These are phyloP conservation scores for Takakia lepidozioides DNA, from an alignment of 225 moss, liverwort and hornwort genomes.

Conservation along the genomic window DNA sequence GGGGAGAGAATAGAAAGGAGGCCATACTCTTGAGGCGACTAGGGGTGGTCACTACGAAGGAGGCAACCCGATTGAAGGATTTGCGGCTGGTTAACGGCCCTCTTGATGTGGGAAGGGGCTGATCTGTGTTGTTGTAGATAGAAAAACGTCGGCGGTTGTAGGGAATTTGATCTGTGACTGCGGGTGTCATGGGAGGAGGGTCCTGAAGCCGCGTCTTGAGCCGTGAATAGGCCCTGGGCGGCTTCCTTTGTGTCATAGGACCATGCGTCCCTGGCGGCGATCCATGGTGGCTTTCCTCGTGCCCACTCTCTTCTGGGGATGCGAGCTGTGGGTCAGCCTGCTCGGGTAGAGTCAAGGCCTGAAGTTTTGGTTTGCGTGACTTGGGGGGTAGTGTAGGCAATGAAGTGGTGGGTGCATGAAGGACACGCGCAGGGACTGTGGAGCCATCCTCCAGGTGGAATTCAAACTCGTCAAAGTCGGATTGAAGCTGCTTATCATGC, in stretches of 20 bases:
- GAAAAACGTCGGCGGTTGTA: conserved; percentile 32
- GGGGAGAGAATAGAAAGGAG: conserved; percentile 36
- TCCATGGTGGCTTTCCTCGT: conserved; percentile 9
- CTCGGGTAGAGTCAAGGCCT: conserved; percentile 39
- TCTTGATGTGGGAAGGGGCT: conserved; percentile 23
- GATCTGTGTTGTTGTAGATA: conserved; percentile 21
- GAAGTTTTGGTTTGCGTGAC: conserved; percentile 38
- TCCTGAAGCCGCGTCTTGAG: conserved; percentile 89
- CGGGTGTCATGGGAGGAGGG: conserved; percentile 81
- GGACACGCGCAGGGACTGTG: no score
- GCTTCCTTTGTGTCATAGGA: conserved; percentile 40
- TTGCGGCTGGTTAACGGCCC: conserved; percentile 44
- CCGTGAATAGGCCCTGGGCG: conserved; percentile 56
- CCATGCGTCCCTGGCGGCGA: conserved; percentile 20
- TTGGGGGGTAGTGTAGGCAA: conserved; percentile 15
- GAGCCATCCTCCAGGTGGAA: no score
- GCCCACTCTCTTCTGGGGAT: conserved; percentile 28
- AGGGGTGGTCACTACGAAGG: conserved; percentile 45
- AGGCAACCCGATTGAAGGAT: conserved; percentile 40
- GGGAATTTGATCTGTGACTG: conserved; percentile 70
- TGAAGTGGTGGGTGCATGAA: no score
- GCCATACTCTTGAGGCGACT: conserved; percentile 39
- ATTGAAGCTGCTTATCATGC: no score
- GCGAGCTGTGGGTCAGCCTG: conserved; percentile 29
- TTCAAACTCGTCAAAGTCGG: no score